phyloP scores from a whole-genome alignment of 768 basidiomycete genomes.

The Clathrus columnatus region DNA sequence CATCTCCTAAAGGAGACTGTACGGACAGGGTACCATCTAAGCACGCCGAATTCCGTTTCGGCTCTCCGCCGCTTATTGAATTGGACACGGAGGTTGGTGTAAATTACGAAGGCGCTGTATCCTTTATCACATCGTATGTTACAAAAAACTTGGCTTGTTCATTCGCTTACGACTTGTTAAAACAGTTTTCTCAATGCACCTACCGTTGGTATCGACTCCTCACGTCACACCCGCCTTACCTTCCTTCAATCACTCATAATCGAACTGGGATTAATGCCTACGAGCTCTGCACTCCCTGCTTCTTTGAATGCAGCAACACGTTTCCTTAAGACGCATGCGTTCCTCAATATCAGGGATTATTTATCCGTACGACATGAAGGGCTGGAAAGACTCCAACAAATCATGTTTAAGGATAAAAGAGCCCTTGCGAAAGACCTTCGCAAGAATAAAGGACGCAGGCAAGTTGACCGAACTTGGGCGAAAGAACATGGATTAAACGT shows the following conservation, averaged over 20 bases:
- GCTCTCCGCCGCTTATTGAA: conserved; percentile 5
- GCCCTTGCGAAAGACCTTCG: conserved; percentile 55
- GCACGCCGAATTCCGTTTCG: background rate
- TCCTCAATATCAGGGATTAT: conserved; percentile 69
- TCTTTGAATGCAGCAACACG: conserved; percentile 61
- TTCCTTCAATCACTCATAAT: conserved; percentile 68
- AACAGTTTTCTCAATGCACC: conserved; percentile 46
- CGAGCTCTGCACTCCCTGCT: conserved; percentile 39
- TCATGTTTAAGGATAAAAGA: conserved; percentile 53
- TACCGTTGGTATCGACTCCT: conserved; percentile 26
- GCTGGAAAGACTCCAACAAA: conserved; percentile 46
- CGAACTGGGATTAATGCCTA: conserved; percentile 51
- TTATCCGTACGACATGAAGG: conserved; percentile 57
- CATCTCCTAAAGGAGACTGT: background rate
- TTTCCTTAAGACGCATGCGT: conserved; percentile 54
- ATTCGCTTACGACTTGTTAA: background rate
- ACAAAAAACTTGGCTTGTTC: background rate
- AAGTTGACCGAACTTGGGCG: conserved; percentile 44
- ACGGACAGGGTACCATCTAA: background rate
- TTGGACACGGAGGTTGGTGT: conserved; percentile 4
- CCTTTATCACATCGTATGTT: conserved; percentile 55
- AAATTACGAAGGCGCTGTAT: conserved; percentile 47
- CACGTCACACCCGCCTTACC: conserved; percentile 39
- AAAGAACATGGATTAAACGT: conserved; percentile 45
- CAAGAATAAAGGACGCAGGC: conserved; percentile 32